A percentile compares a stretch with the other conserved stretches of the same genome.
Conservation (phyloP, 371 early-diverging fungal genomes). For the Chytridium lagenaria region DNA sequence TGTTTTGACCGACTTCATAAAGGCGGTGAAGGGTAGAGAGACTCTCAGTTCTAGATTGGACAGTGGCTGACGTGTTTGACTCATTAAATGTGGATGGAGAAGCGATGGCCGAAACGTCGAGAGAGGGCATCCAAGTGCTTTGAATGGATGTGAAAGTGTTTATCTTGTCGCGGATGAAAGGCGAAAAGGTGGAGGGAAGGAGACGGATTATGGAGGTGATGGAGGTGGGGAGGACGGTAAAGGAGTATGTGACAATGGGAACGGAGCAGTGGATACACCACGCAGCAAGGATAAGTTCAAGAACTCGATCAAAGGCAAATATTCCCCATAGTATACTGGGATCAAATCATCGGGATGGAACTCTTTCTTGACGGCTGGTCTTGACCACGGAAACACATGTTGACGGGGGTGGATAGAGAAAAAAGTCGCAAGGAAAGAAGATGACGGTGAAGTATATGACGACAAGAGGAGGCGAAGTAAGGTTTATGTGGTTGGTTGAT, state of each 20-base stretch:
- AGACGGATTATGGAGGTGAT: neutral
- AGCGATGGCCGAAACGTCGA: neutral
- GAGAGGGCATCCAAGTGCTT: neutral
- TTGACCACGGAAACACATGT: too few species aligned
- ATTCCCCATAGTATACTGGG: slow-evolving; percentile 1
- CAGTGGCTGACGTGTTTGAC: too few species aligned
- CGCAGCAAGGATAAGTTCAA: neutral
- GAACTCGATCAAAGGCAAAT: neutral
- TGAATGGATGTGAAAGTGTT: neutral
- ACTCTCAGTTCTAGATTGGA: too few species aligned
- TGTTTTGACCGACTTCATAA: too few species aligned
- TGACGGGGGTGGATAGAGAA: too few species aligned
- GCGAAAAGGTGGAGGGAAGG: neutral
- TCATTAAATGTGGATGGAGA: neutral
- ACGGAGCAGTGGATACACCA: neutral
- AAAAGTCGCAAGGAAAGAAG: too few species aligned
- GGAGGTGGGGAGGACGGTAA: neutral
- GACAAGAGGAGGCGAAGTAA: too few species aligned
- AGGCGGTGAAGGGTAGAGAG: too few species aligned
- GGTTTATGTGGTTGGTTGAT: too few species aligned
- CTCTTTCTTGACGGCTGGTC: too few species aligned
- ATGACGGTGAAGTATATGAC: too few species aligned
- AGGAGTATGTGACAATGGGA: neutral
- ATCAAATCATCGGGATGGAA: neutral
- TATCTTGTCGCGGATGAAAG: neutral